Evolutionary conservation across 2,329 filamentous ascomycete genomes (phyloP).

Genomic region (Diplodia corticola): DNA sequence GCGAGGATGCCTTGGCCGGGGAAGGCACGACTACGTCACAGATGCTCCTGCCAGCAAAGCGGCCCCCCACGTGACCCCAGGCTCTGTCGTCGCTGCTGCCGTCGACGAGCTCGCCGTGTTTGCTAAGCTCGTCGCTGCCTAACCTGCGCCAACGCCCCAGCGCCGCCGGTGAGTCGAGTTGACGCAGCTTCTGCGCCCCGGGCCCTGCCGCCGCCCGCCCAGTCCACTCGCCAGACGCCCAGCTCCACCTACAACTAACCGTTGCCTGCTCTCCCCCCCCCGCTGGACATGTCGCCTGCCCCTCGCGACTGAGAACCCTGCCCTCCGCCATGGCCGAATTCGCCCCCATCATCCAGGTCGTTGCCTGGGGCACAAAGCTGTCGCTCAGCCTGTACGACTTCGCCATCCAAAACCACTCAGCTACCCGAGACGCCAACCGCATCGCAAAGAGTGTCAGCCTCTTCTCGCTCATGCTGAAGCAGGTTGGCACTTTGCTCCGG

Average conservation of each 20-base stretch:
- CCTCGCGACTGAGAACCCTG: neutral
- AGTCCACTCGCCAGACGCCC: neutral
- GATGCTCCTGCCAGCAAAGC: slow-evolving; percentile 10
- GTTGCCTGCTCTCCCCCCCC: neutral
- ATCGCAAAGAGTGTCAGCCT: slow-evolving; percentile 39
- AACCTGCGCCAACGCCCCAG: neutral
- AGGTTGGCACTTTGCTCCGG: slow-evolving; percentile 40
- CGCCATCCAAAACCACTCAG: slow-evolving; percentile 30
- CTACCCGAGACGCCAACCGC: slow-evolving; percentile 32
- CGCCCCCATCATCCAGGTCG: slow-evolving; percentile 38
- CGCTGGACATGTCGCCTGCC: slow-evolving; percentile 10
- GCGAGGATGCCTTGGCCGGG: neutral
- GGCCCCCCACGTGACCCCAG: slow-evolving; percentile 2
- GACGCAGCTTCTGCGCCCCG: neutral
- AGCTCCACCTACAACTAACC: slow-evolving; percentile 4
- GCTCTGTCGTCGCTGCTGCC: neutral
- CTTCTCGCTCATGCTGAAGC: slow-evolving; percentile 40
- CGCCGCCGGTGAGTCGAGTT: slow-evolving; percentile 1
- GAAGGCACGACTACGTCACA: neutral
- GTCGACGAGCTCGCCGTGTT: neutral
- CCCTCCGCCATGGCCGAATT: slow-evolving; percentile 35
- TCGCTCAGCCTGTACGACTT: slow-evolving; percentile 38
- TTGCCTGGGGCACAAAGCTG: slow-evolving; percentile 36
- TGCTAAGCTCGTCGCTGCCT: slow-evolving; percentile 5
- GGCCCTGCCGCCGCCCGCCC: neutral